A percentile compares a stretch with the other conserved stretches of the same genome.
phyloP scores from a whole-genome alignment of 306 rosid genomes.

The Casuarina glauca region DNA sequence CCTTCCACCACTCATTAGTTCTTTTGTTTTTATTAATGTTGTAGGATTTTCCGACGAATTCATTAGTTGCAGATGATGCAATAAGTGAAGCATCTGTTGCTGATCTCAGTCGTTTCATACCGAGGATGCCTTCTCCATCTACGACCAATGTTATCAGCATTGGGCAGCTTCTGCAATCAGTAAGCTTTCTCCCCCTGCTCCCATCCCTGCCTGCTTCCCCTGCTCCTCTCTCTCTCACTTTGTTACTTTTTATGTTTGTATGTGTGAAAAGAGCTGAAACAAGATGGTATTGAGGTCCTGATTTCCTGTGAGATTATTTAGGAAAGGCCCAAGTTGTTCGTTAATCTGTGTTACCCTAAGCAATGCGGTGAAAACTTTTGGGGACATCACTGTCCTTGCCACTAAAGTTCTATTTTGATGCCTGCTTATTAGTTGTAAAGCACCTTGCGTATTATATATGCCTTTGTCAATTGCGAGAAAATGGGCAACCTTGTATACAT shows the following conservation, averaged over 20 bases:
- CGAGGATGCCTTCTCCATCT: constrained; percentile 65
- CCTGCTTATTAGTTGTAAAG: not conserved
- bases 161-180: constrained; percentile 94
- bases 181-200: constrained; percentile 26
- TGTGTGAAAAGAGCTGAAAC: not conserved
- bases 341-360: not conserved
- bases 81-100: constrained; percentile 84
- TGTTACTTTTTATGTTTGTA: not conserved
- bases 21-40: not conserved
- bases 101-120: constrained; percentile 66
- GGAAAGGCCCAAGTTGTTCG: too few species aligned
- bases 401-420: not conserved
- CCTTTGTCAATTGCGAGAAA: not conserved
- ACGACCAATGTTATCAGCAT: constrained; percentile 71
- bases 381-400: not conserved
- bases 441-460: not conserved
- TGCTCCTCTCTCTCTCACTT: too few species aligned
- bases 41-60: constrained; percentile 73
- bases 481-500: not conserved
- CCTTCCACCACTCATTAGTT: not conserved
- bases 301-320: not conserved
- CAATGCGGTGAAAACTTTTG: not conserved
- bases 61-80: constrained; percentile 67
- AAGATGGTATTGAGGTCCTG: not conserved
- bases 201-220: too few species aligned